Conservation (phyloP, 495 filamentous ascomycete species). For the Umbilicaria muhlenbergii region DNA sequence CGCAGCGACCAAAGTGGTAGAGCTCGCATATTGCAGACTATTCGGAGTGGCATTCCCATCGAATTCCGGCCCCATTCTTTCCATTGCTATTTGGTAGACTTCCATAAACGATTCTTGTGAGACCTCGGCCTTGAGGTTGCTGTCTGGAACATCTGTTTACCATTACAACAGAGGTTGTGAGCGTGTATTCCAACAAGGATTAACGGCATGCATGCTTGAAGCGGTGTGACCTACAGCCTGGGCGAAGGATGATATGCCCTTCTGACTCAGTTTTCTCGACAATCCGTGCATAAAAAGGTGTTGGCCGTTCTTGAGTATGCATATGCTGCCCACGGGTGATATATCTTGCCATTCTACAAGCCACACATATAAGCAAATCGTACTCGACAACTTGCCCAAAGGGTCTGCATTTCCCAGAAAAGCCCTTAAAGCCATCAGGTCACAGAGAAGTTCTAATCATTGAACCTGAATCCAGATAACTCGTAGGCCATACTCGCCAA, state of each 20-base stretch:
- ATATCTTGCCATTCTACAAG: constrained; percentile 27
- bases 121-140: constrained; percentile 7
- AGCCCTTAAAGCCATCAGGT: neutral
- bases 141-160: neutral
- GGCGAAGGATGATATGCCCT: constrained; percentile 22
- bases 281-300: constrained; percentile 35
- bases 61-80: neutral
- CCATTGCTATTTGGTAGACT: neutral
- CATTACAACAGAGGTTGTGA: no score
- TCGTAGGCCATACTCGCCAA: constrained; percentile 25
- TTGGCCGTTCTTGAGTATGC: constrained; percentile 46
- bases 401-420: no score
- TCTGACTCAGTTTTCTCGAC: constrained; percentile 18
- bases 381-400: no score
- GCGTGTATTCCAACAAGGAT: no score
- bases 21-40: neutral
- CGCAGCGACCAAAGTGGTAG: neutral
- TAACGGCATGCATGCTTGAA: no score
- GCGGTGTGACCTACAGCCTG: constrained; percentile 17
- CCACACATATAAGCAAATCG: neutral
- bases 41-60: neutral
- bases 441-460: constrained; percentile 39
- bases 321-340: constrained; percentile 37
- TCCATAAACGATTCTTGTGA: neutral
- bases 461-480: constrained; percentile 26